Base-by-base conservation (phyloP, 495 filamentous ascomycete species). In the Penicillium cinerascens region DNA sequence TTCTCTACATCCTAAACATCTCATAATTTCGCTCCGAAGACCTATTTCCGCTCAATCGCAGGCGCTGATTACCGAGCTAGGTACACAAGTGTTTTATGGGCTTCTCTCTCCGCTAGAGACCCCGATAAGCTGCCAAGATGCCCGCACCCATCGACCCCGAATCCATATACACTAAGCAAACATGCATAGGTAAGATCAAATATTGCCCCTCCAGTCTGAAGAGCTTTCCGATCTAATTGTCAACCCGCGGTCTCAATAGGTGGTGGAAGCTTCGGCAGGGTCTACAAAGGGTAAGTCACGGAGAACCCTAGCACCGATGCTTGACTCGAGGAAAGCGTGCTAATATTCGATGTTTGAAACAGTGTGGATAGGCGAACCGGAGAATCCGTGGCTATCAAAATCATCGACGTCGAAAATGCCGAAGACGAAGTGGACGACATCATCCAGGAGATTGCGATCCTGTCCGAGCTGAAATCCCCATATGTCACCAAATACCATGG, bases 361-460 rank as follows among this genome's bases (percentile, higher is more conserved):
- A 95, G 89, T 21, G 85, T 96, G 43, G 88, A 96, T 70, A 89
- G 86, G 60, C 80, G 86, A 3, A 92, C 86, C 11, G 91, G 90
- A 41, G 84, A 91, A 66, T 82, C 89, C 11, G 90, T 96, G 11
- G 92, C 91, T 18, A 96, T 95, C 73, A 99, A 97, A 66, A 79
- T 96, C 55, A 97, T 99, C 66, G 93, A 99, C 61, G 91, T 99
- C 56, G 93, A 99, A 69, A 93, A 90, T 67, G 93, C 91, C 63
- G 93, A 97, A 70, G 93, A 99, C 62, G 93, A 99, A 67, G 93
- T 99, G 42, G 90, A 95, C 68, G 93, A 99, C 70, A 97, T 99
- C 62, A 96, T 97, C 61, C 90, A 96, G 61, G 93, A 99, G 68
- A 97, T 99, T 58, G 86, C 90, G 27, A 96, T 99, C 56, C 77